phyloP scores from a whole-genome alignment of 2,329 filamentous ascomycete genomes.

The Zymoseptoria ardabiliae region DNA sequence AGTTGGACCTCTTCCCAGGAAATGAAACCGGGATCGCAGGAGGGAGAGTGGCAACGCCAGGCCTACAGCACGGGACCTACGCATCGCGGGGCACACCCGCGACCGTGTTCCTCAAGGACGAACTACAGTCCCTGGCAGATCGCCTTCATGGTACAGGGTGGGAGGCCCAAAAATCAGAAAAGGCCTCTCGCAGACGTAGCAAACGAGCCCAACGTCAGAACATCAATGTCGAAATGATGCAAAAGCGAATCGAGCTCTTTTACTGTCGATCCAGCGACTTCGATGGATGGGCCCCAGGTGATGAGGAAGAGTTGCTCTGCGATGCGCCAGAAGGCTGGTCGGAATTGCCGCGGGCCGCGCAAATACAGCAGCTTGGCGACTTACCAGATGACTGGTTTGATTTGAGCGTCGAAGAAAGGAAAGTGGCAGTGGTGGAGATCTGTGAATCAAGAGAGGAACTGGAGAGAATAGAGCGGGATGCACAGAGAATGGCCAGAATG shows the following conservation, averaged over 20 bases:
- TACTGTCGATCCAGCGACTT: too few species aligned
- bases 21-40: background rate
- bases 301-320: too few species aligned
- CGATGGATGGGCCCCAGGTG: too few species aligned
- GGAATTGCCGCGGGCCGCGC: background rate
- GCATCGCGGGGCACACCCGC: too few species aligned
- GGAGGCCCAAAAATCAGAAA: background rate
- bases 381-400: background rate
- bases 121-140: background rate
- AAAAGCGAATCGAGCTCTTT: background rate
- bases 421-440: background rate
- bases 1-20: slow-evolving; percentile 19
- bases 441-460: background rate
- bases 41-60: background rate
- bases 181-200: background rate
- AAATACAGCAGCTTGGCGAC: background rate
- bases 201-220: background rate
- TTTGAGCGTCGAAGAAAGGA: background rate
- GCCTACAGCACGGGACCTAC: background rate
- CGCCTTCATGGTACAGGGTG: background rate
- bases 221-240: background rate
- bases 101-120: background rate
- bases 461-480: background rate
- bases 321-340: background rate
- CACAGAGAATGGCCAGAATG: background rate